A percentile compares a stretch with the other conserved stretches of the same genome.
phyloP scores from a whole-genome alignment of 2,329 filamentous ascomycete species.

The Epichloe glyceriae region DNA sequence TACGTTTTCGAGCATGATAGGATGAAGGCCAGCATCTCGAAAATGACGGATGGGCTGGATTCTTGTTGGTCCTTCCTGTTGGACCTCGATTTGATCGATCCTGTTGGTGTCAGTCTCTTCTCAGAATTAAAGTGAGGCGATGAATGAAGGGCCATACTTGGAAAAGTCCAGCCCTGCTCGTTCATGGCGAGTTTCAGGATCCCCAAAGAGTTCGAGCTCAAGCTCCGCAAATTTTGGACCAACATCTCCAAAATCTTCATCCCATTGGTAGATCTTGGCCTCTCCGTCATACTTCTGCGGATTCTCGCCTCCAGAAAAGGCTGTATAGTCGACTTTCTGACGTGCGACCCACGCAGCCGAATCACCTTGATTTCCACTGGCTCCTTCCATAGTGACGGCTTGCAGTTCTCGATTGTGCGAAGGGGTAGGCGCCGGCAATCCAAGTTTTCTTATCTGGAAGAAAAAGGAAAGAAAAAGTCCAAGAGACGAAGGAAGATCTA shows the following conservation, averaged over 20 bases:
- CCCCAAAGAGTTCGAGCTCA: conserved; percentile 63
- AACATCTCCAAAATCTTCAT: conserved; percentile 75
- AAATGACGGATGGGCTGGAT: conserved; percentile 46
- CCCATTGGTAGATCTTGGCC: conserved; percentile 67
- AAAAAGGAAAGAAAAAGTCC: neutral
- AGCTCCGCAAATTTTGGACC: conserved; percentile 58
- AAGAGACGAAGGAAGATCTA: neutral
- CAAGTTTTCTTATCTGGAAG: neutral
- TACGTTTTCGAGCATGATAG: conserved; percentile 68
- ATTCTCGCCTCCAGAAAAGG: conserved; percentile 9
- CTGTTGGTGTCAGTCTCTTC: conserved; percentile 20
- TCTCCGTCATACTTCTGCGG: conserved; percentile 34
- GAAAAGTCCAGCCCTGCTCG: conserved; percentile 49
- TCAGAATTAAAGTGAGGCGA: neutral
- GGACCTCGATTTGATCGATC: conserved; percentile 40
- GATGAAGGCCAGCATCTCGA: conserved; percentile 69
- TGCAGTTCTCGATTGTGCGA: no score
- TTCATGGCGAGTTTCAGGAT: conserved; percentile 33
- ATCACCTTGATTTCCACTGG: neutral
- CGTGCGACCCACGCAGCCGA: conserved; percentile 29
- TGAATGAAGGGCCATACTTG: conserved; percentile 32
- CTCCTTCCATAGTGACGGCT: neutral
- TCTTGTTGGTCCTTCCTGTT: conserved; percentile 41
- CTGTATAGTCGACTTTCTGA: conserved; percentile 35
- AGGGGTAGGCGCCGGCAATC: no score